Base-by-base conservation (phyloP, 805 yeast genomes). In the Nakazawaea pomicola region DNA sequence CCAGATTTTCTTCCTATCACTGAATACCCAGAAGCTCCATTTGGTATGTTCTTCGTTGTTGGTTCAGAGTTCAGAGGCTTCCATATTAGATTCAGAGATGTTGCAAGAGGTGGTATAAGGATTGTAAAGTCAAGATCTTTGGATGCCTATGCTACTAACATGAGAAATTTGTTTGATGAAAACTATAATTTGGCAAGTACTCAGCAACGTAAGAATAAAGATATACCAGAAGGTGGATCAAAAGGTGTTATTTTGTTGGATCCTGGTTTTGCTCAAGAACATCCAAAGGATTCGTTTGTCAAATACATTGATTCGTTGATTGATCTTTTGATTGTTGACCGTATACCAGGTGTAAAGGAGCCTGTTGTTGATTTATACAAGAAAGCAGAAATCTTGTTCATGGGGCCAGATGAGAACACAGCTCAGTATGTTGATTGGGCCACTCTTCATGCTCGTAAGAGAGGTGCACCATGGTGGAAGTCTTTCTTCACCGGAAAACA, bases 341-440 rank as follows among this genome's bases (percentile, higher is more conserved):
- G 67, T 55, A 68, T 79, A 44, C 89, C 89, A 39, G 89, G 91
- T 33, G 75, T 80, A 49, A 81, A 87, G 67, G 95, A 84, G 54
- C 69, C 78, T 43, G 83, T 89, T 58, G 90, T 91, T 39, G 98
- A 91, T 60, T 69, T 86, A 43, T 82, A 87, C 60, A 77, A 78
- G 43, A 75, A 83, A 56, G 87, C 85, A 37, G 99, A 91, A 70
- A 91, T 93, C 53, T 68, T 93, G 52, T 91, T 87, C 63, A 83
- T 91, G 81, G 99, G 99, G 41, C 99, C 99, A n/a, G 99, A 91
- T 67, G 99, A 91, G 72, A 95, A 95, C 61, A 90, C 98, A 40
- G 98, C 99, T 16, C 83, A 83, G 18, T 82, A 85, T 56, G 95
- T 89, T 39, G 90, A 93, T 62, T 91, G 98, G 98, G 98, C 99